A percentile compares a stretch with the other conserved stretches of the same genome.
Conservation (phyloP, 495 filamentous ascomycete genomes). For the Penicillium cinerascens region DNA sequence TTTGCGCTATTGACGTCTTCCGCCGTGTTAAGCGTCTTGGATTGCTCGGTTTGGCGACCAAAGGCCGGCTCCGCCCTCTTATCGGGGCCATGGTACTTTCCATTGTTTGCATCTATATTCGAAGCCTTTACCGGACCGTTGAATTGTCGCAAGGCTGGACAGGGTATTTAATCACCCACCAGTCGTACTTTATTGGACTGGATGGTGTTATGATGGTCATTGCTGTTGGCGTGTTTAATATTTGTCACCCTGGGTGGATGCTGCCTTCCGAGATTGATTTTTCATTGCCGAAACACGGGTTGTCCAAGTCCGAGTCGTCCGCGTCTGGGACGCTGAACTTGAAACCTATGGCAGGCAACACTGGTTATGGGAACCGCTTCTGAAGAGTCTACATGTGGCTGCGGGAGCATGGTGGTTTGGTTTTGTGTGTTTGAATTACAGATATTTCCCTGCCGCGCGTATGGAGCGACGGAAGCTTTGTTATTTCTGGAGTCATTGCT, state of each 20-base stretch:
- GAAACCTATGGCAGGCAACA: neutral
- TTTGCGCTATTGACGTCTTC: constrained; percentile 44
- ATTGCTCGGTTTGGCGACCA: too few relatives aligned
- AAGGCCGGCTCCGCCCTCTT: constrained; percentile 25
- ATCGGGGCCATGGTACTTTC: constrained; percentile 44
- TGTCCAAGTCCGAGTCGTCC: neutral
- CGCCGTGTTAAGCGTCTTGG: constrained; percentile 31
- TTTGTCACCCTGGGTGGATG: constrained; percentile 49
- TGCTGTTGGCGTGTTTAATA: constrained; percentile 52
- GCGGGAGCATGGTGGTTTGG: neutral
- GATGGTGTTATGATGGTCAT: constrained; percentile 58
- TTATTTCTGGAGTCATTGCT: too few relatives aligned
- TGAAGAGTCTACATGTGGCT: neutral
- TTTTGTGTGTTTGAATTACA: neutral
- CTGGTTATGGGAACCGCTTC: neutral
- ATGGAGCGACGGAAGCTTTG: too few relatives aligned
- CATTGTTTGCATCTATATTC: constrained; percentile 48
- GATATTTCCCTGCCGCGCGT: neutral
- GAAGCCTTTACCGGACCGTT: constrained; percentile 58
- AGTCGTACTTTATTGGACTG: constrained; percentile 56
- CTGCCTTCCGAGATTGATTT: constrained; percentile 12
- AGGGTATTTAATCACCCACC: constrained; percentile 58
- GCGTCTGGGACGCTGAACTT: neutral
- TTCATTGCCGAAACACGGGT: neutral
- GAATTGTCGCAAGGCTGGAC: constrained; percentile 60